Evolutionary conservation across 2,329 filamentous ascomycete species (phyloP), one percentile per base, ranked within the genome.

Genomic region (Ustilaginoidea virens): DNA sequence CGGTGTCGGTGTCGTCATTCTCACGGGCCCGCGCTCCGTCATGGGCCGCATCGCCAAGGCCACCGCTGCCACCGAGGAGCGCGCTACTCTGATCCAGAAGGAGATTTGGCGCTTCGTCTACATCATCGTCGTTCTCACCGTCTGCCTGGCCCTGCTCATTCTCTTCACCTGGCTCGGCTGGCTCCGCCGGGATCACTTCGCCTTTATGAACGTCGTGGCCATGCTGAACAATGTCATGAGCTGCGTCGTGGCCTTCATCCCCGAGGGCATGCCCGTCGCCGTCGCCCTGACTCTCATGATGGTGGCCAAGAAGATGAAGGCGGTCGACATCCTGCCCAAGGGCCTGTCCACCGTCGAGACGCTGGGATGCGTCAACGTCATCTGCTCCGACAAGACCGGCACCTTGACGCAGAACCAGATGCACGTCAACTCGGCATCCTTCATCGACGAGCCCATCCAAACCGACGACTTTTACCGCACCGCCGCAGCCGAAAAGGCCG

Each of bases 281-380:
- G 74, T 80, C 5, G 78, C 74, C 2, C 58, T 79, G 2, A 71
- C 74, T 3, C 51, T 80, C 22, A 74, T 73, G 11, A 79, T 78
- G 43, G 74, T 74, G 7, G 78, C 74, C 0, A 77, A 69, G 22
- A 63, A 71, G 25, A 77, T 80, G 68, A 53, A 77, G 19, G 74
- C 73, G 42, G 74, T 79, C 46, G 76, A 77, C 53, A 79, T 79
- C 38, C 51, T 79, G 23, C 74, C 79, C 11, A 69, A 74, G 35
- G 60, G 76, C 24, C 60, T 79, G 11, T 66, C 72, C 33, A 73
- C 74, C 33, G 79, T 74, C 47, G 74, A 80, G 45, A 77, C 73
- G 5, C 79, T 80, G 74, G 74, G 74, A 2, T 79, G 79, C 40
- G 71, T 69, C 3, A 75, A 70, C 1, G 78, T 76, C 0, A 74